These are phyloP conservation scores for Scheffersomyces stambukii DNA, from an alignment of 1,139 yeast species.

Conservation along the genomic window DNA sequence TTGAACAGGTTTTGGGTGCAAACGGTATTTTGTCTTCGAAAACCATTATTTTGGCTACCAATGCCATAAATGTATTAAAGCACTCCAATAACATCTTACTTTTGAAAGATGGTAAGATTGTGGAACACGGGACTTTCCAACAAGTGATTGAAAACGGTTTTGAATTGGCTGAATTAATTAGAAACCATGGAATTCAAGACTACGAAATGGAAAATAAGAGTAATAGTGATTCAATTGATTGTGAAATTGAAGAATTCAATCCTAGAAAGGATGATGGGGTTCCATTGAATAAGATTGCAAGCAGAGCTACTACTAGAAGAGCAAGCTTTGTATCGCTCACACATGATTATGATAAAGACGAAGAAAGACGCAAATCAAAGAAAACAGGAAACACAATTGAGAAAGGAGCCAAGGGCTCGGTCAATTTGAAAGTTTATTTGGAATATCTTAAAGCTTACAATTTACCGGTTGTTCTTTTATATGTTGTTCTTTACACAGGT, in stretches of 20 bases:
- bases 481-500: constrained; percentile 18
- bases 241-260: too few species aligned
- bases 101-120: constrained; percentile 22
- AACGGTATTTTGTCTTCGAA: constrained; percentile 28
- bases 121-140: constrained; percentile 30
- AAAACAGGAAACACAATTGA: constrained; percentile 25
- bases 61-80: constrained; percentile 31
- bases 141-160: constrained; percentile 17
- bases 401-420: constrained; percentile 23
- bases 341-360: constrained; percentile 16
- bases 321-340: constrained; percentile 18
- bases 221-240: too few species aligned
- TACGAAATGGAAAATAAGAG: constrained; percentile 11
- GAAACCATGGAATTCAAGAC: constrained; percentile 16
- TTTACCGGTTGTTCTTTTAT: constrained; percentile 19
- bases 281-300: constrained; percentile 1
- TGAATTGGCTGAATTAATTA: constrained; percentile 20
- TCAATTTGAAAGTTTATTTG: constrained; percentile 25
- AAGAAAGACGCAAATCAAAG: constrained; percentile 12
- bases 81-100: constrained; percentile 27
- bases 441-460: constrained; percentile 34
- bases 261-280: constrained; percentile 10
- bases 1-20: constrained; percentile 25
- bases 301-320: constrained; percentile 4
- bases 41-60: constrained; percentile 35